Percentiles rank a stretch among this genome's conserved stretches.
phyloP scores from a whole-genome alignment of 371 early-diverging fungal genomes.

The Mucor lusitanicus region DNA sequence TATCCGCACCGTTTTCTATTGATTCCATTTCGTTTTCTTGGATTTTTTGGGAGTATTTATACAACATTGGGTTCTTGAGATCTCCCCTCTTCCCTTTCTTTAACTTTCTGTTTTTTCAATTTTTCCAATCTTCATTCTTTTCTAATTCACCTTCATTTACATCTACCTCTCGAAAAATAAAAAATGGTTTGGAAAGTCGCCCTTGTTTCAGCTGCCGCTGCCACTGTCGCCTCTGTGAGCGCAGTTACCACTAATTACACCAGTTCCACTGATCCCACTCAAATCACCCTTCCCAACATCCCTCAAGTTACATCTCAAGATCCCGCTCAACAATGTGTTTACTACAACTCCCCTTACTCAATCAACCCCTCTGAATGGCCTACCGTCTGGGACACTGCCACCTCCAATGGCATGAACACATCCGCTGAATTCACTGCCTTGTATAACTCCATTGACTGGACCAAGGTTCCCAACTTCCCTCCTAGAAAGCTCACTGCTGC shows the following conservation, averaged over 20 bases:
- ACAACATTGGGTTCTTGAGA: not conserved
- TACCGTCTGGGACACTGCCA: slow-evolving; percentile 38
- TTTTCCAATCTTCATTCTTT: slow-evolving; percentile 5
- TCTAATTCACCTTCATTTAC: slow-evolving; percentile 5
- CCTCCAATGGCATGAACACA: slow-evolving; percentile 43
- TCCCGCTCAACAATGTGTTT: slow-evolving; percentile 31
- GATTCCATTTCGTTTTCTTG: not conserved
- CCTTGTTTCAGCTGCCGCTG: slow-evolving; percentile 17
- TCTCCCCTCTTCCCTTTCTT: slow-evolving; percentile 4
- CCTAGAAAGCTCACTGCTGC: slow-evolving; percentile 23
- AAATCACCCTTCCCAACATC: slow-evolving; percentile 34
- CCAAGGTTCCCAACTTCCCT: slow-evolving; percentile 33
- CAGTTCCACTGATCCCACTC: slow-evolving; percentile 30
- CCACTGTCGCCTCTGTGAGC: slow-evolving; percentile 14
- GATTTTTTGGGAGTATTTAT: not conserved
- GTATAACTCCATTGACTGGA: slow-evolving; percentile 44
- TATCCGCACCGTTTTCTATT: not conserved
- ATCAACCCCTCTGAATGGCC: slow-evolving; percentile 34
- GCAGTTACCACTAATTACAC: slow-evolving; percentile 26
- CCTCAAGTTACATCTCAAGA: slow-evolving; percentile 40
- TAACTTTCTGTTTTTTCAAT: not conserved
- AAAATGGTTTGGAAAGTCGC: slow-evolving; percentile 31
- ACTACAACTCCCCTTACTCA: slow-evolving; percentile 23
- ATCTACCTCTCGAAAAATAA: not conserved
- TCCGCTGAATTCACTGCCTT: slow-evolving; percentile 37